phyloP scores from a whole-genome alignment of 192 early-diverging fungal genomes.

The Rhizophlyctis rosea region DNA sequence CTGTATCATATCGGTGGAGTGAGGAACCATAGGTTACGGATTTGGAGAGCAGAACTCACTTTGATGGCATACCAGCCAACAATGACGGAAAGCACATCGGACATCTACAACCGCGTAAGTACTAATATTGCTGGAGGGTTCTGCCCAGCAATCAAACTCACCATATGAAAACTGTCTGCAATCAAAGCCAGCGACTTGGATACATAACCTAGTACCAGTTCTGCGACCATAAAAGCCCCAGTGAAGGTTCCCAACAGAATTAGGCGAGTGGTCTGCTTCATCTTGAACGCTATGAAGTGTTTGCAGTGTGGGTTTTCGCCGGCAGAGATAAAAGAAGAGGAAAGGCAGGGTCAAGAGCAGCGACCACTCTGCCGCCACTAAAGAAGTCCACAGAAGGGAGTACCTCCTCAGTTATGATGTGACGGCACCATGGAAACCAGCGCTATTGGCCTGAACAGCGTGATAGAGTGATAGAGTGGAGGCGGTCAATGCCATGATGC shows the following conservation, averaged over 20 bases:
- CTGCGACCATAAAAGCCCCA: conserved; percentile 67
- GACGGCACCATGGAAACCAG: too few species aligned
- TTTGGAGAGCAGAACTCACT: conserved; percentile 22
- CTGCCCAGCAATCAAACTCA: conserved; percentile 5
- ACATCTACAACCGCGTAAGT: conserved; percentile 15
- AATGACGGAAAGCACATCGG: conserved; percentile 45
- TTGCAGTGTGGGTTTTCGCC: too few species aligned
- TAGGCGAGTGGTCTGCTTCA: too few species aligned
- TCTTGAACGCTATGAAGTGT: too few species aligned
- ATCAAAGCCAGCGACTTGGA: conserved; percentile 78
- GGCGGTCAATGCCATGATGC: too few species aligned
- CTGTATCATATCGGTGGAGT: not conserved
- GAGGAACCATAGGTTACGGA: not conserved
- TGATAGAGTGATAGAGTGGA: too few species aligned
- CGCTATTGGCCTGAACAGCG: too few species aligned
- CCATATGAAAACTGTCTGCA: conserved; percentile 93
- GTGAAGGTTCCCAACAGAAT: conserved; percentile 4
- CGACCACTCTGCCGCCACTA: too few species aligned
- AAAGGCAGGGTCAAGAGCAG: too few species aligned
- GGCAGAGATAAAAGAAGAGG: too few species aligned
- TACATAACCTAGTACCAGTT: conserved; percentile 75
- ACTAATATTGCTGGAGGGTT: not conserved
- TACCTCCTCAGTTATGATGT: too few species aligned
- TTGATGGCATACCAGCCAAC: conserved; percentile 80
- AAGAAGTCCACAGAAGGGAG: too few species aligned